Evolutionary conservation across 2,329 filamentous ascomycete species (phyloP), one percentile per base, ranked within the genome.

Genomic region (Achaetomium macrosporum): DNA sequence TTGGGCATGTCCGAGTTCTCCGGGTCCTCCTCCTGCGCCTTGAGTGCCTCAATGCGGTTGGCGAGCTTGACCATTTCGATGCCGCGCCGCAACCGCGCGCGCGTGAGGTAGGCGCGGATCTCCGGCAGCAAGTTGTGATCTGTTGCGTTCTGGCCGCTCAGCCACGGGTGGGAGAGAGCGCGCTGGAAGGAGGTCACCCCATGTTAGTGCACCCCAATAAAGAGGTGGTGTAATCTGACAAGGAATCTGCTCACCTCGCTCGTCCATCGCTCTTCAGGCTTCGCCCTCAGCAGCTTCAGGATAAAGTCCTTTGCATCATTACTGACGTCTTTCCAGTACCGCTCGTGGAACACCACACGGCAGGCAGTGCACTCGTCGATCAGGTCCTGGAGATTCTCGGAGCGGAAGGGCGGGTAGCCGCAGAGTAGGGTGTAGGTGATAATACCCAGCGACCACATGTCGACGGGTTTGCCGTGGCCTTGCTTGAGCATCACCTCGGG

Each of bases 371-470:
- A 97, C 73, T 99, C 93, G 58, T 96, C 89, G 61, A 99, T 95
- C 60, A 99, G 78, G 64, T 97, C 93, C 60, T 87, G 81, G 45
- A 99, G 77, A 65, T 88, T 96, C 75, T 99, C 93, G 57, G 90
- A 93, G 61, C 93, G 85, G 81, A 99, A 99, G 17, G 93, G 93
- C 42, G 92, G 96, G 76, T 99, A 99, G 62, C 93, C 93, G 68
- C 95, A 99, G 47, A 99, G 87, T 29, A 99, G 79, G 15, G 93
- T 99, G 73, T 99, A 99, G 40, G 93, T 97, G 65, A 99, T 99
- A 65, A 99, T 93, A 57, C 93, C 93, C 72, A 99, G 81, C 3
- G 93, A 97, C 93, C 93, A 99, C 89, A 99, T 96, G 68, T 99
- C 93, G 33, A 97, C 93, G 5, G 93, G 90, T 72, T 97, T 99